Base-by-base conservation (phyloP, 148 eudicot genomes). In the Dysphania ambrosioides region DNA sequence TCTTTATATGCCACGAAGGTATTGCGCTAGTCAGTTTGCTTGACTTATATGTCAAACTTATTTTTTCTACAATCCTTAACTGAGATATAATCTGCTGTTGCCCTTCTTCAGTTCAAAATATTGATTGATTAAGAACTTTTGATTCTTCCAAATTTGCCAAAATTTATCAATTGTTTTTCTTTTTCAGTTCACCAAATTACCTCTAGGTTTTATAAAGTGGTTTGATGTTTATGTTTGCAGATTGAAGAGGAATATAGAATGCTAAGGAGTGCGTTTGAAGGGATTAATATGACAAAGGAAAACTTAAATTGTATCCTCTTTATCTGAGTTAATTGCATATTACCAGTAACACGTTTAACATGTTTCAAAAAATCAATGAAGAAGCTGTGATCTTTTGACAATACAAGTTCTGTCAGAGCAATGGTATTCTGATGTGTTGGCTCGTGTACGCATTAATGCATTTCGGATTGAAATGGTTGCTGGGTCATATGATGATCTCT, bases 381-480 rank as follows among this genome's bases (percentile, higher is more conserved):
- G 34, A 6, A 16, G 58, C 29, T 76, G 80, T 76, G 70, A 74
- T 72, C 66, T 49, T 77, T 81, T 77, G 58, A 81, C 77, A 34
- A 72, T 76, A 55, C 62, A 78, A 95, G 98, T 92, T 85, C 71
- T 95, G 72, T 86, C 92, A 72, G 87, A 84, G 79, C 85, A 95
- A 74, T 95, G 98, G 98, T 95, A 95, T 73, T 73, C 80, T 79
- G 81, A 80, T 65, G 90, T 88, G 40, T 85, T 95, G 81, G 96
- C 96, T 71, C 88, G 98, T 44, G 81, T 95, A 29, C 90, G 97
- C 26, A 92, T 92, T 68, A 92, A 95, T 83, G 88, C 97, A 76
- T 95, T 95, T 80, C 96, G 97, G 19, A 81, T 95, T 81, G 97
- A 92, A 78, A 75, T 87, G 85, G 83, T 82, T 82, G 79, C 83